Evolutionary conservation across 352 stramenopile species (phyloP), one percentile per base, ranked within the genome.

Genomic region (Aphanomyces astaci): DNA sequence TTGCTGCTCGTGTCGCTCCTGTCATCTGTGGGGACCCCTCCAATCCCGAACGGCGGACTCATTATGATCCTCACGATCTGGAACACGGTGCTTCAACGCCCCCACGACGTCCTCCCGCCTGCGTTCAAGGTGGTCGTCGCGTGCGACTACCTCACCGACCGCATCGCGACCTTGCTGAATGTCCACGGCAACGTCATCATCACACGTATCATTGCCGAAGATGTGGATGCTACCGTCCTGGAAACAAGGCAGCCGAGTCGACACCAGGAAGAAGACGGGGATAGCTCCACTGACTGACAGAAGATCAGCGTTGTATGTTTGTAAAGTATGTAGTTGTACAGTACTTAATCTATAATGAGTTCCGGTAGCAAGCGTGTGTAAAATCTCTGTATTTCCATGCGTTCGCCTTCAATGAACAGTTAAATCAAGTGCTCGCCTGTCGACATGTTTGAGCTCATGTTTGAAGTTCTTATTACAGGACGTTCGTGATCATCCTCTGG

Each of bases 81-180:
- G 74, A 70, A 49, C 19, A 78, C 63, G 10, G 73, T 82, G 22
- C 76, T 80, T 45, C 71, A 73, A n/a, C n/a, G n/a, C n/a, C n/a
- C n/a, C 1, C 72, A 56, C 11, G 67, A 75, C 2, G 40, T 72
- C 4, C 64, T 87, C 17, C 79, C 80, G 32, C 73, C 75, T 19
- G 75, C 78, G 3, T 89, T 86, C 52, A 71, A 71, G 2, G 84
- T 82, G 55, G 73, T 89, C 48, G 72, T 87, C 22, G 80, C 76
- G 24, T 86, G 73, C 25, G 80, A 89, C 64, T 87, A 78, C 77
- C 72, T 87, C 64, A 36, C 86, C 32, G 79, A 88, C 56, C 77
- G 79, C 17, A 76, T 87, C 40, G 70, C 79, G 39, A 87, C 81
- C 0, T 71, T 80, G 22, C 73, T 81, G 45, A 87, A 88, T 70